phyloP scores from a whole-genome alignment of 495 filamentous ascomycete genomes.

The Parmelia sp. region DNA sequence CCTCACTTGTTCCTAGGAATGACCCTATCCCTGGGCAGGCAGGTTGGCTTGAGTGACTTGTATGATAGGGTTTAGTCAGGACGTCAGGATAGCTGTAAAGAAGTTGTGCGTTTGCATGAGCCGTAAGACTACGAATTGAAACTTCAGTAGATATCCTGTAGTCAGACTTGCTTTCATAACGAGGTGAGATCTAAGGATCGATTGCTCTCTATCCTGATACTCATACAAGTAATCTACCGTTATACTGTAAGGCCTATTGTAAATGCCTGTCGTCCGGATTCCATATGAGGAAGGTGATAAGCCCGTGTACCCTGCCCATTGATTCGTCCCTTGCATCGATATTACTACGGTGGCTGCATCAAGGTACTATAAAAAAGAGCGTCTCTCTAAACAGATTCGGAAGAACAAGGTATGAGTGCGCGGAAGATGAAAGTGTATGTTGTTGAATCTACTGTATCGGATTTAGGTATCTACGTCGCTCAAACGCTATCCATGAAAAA shows the following conservation, averaged over 20 bases:
- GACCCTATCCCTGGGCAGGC: background rate
- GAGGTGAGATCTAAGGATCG: no score
- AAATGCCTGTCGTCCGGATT: background rate
- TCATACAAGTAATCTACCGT: no score
- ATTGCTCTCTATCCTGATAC: no score
- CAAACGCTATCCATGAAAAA: conserved; percentile 7
- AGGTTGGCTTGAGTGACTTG: background rate
- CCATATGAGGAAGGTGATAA: conserved; percentile 5
- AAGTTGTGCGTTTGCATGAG: background rate
- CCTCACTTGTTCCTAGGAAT: background rate
- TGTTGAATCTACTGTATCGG: background rate
- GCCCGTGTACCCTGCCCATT: background rate
- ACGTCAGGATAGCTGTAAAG: background rate
- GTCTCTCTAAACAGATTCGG: no score
- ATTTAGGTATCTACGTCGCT: conserved; percentile 6
- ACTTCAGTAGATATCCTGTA: background rate
- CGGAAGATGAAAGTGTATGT: background rate
- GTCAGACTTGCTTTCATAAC: background rate
- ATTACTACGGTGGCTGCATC: no score
- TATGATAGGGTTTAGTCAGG: background rate
- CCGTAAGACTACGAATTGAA: background rate
- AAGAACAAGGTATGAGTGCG: background rate
- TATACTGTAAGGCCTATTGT: no score
- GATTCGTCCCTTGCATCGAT: conserved; percentile 7
- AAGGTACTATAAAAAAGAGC: no score